These are phyloP conservation scores for Allium cepa DNA, from an alignment of 106 monocot genomes.

Conservation along the genomic window DNA sequence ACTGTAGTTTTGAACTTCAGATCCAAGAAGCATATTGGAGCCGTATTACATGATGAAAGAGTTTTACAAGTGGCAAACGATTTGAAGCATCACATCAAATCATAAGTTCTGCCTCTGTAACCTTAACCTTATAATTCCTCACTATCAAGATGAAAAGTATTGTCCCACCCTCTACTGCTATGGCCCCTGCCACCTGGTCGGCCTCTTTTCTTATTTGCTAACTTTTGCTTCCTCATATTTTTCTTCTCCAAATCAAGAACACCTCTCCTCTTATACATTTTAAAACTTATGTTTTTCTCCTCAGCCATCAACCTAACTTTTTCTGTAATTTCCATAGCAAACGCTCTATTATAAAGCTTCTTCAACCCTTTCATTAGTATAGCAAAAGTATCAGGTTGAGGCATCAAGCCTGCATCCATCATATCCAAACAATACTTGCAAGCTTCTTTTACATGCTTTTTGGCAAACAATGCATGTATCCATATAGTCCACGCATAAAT, in stretches of 20 bases:
- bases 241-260: conserved; percentile 62
- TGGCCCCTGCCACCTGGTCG: not conserved
- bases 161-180: not conserved
- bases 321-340: conserved; percentile 85
- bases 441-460: conserved; percentile 73
- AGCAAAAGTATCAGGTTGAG: conserved; percentile 89
- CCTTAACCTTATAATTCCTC: conserved; percentile 5
- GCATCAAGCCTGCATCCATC: conserved; percentile 83
- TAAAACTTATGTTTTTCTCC: conserved; percentile 79
- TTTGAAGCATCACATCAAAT: no score
- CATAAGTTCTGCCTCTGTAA: not conserved
- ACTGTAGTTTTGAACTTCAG: no score
- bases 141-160: not conserved
- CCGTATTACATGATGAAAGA: no score
- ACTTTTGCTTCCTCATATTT: conserved; percentile 15
- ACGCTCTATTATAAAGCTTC: conserved; percentile 77
- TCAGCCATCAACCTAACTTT: conserved; percentile 86
- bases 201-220: conserved; percentile 3
- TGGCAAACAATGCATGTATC: conserved; percentile 82
- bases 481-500: conserved; percentile 87
- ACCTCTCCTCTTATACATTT: conserved; percentile 90
- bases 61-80: no score
- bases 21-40: no score
- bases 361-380: conserved; percentile 91
- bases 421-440: conserved; percentile 84